Base-by-base conservation (phyloP, 768 basidiomycete species). In the Sarcomyxa edulis region DNA sequence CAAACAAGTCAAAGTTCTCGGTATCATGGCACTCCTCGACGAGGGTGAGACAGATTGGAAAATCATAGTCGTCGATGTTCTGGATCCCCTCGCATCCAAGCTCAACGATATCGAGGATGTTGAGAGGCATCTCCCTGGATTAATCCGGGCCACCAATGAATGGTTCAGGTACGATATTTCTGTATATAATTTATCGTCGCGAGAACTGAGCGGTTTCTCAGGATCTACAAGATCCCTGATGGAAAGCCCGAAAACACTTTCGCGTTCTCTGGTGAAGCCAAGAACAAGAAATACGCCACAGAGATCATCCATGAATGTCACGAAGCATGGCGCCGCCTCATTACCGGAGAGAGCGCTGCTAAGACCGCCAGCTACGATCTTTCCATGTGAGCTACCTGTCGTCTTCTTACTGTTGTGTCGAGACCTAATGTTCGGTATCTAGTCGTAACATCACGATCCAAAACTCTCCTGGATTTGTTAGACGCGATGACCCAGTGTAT, bases 11-110 rank as follows among this genome's bases (percentile, higher is more conserved):
- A 99, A 99, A 74, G 88, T 99, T 49, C 89, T 99, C 55, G 96
- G 96, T 46, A 95, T 98, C 78, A 98, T 98, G 95, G 96, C 96
- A 42, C 75, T 98, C 42, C 83, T 98, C 50, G 96, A 99, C 59
- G 96, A 98, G 62, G 96, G 96, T 53, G 96, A 98, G 72, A 98
- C 96, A 49, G 96, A 98, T 72, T 99, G 96, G 96, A 99, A 99
- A 68, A 89, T 99, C 69, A 80, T 99, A 64, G 96, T 95, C 59
- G 91, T 98, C 49, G 96, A 98, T 60, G 78, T 96, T 46, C 78
- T 80, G 50, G 96, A 98, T 60, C 95, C 96, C 29, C 83, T 98
- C 45, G 96, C 96, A 11, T 72, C 87, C 58, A 90, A 95, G 65
- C 76, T 99, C 56, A 99, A 98, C 65, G 96, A 99, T 63, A 88